Evolutionary conservation across 2,329 filamentous ascomycete genomes (phyloP).

Genomic region (Aureobasidium zeae): DNA sequence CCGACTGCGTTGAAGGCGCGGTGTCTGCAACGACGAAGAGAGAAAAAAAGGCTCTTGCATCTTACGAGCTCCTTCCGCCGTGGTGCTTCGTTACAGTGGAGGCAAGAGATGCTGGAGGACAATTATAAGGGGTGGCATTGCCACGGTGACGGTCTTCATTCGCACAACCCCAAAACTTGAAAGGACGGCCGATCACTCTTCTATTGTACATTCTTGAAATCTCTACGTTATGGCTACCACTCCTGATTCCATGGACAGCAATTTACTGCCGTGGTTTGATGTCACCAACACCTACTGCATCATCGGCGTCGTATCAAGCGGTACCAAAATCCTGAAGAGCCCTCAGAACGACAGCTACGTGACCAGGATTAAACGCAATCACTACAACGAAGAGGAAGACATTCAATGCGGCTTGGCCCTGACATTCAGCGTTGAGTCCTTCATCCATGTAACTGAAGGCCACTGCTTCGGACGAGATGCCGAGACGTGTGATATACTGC

Average conservation of each 20-base stretch:
- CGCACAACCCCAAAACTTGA: too few species aligned
- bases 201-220: too few species aligned
- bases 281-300: conserved; percentile 8
- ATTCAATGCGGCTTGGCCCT: conserved; percentile 1
- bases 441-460: conserved; percentile 3
- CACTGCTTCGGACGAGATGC: conserved; percentile 7
- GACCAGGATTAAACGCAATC: not conserved
- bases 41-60: not conserved
- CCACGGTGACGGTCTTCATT: too few species aligned
- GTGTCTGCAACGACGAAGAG: conserved; percentile 3
- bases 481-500: conserved; percentile 2
- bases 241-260: too few species aligned
- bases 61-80: not conserved
- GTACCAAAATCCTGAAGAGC: not conserved
- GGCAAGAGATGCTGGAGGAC: not conserved
- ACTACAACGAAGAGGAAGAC: conserved; percentile 5
- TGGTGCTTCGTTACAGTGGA: conserved; percentile 9
- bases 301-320: conserved; percentile 4
- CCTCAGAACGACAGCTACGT: conserved; percentile 6
- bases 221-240: too few species aligned
- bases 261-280: conserved; percentile 3
- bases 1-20: conserved; percentile 3
- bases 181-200: too few species aligned
- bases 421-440: conserved; percentile 3
- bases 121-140: conserved; percentile 1